Percentiles rank a stretch among this genome's conserved stretches.
phyloP scores from a whole-genome alignment of 2,329 filamentous ascomycete species.

The Aspergillus fumigatiaffinis region DNA sequence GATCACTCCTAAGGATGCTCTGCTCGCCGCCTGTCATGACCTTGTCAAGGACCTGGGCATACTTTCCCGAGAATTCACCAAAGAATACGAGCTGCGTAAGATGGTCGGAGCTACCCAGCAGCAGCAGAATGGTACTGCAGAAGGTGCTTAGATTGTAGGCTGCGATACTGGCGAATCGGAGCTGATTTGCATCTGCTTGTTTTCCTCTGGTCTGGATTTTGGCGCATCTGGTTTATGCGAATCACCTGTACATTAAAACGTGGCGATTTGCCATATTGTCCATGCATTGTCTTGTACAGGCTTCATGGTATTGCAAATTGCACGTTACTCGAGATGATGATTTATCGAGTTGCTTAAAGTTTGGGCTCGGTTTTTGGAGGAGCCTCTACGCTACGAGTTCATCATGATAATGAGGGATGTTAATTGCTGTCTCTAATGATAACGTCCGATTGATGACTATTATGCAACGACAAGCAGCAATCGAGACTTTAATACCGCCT shows the following conservation, averaged over 20 bases:
- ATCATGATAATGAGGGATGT: neutral
- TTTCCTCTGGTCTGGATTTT: neutral
- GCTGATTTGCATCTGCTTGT: neutral
- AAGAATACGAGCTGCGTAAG: conserved; percentile 84
- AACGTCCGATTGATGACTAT: neutral
- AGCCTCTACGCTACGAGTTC: neutral
- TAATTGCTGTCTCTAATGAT: neutral
- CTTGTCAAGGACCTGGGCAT: conserved; percentile 76
- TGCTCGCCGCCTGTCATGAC: conserved; percentile 75
- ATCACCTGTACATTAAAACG: neutral
- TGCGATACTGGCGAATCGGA: neutral
- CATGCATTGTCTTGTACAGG: neutral
- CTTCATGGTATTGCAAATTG: neutral
- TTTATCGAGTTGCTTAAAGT: neutral
- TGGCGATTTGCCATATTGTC: neutral
- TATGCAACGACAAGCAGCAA: neutral
- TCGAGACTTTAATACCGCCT: neutral
- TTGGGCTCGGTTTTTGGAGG: neutral
- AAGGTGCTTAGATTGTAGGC: conserved; percentile 13
- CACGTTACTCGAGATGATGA: neutral
- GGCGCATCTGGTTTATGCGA: neutral
- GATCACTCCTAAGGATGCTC: conserved; percentile 82
- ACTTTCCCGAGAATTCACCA: conserved; percentile 82
- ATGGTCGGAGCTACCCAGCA: conserved; percentile 67
- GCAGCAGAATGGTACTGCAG: conserved; percentile 29